Base-by-base conservation (phyloP, 148 eudicot species). In the Amaranthus cruentus region DNA sequence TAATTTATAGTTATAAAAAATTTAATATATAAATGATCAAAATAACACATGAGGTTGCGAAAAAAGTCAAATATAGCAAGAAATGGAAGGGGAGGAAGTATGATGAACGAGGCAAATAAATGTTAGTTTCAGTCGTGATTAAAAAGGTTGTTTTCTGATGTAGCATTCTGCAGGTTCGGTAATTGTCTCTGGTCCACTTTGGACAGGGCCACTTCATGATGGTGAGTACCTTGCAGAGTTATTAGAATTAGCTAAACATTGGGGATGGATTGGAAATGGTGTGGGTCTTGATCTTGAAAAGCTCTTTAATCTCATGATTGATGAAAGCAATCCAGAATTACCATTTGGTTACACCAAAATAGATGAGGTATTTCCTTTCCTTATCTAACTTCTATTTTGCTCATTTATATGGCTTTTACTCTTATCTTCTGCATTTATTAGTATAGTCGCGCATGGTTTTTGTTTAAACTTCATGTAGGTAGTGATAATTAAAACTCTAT, bases 171-270 rank as follows among this genome's bases (percentile, higher is more conserved):
- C 38, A 28, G 68, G 82, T 64, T 85, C 96, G 57, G 84, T 77
- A 58, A 77, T 84, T 62, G 89, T 95, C 74, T 86, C 97, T 21
- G 97, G 99, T 50, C 99, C 99, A 12, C 88, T 95, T 44, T 95
- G 97, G 97, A 95, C 94, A 14, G 99, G 99, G 67, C 94, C 94
- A 66, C 93, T 95, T 71, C 98, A 92, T 77, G 77, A 78, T 74
- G 81, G 90, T 28, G 64, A 82, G 15, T 88, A 85, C 76, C 81
- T 93, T 43, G 69, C 77, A 52, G 90, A 91, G 47, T 88, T 95
- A 92, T 73, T 86, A 68, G 74, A 78, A 75, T 79, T 95, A 77
- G 89, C 97, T 50, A 77, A 84, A 62, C 80, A 87, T 75, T 92
- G 99, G 99, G 97, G 88, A 66, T 95, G 99, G 99, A 80, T 74